Percentiles rank a stretch among this genome's conserved stretches.
Evolutionary conservation across 1,284 basidiomycete genomes (phyloP).

Genomic region (Peniophora sp.): DNA sequence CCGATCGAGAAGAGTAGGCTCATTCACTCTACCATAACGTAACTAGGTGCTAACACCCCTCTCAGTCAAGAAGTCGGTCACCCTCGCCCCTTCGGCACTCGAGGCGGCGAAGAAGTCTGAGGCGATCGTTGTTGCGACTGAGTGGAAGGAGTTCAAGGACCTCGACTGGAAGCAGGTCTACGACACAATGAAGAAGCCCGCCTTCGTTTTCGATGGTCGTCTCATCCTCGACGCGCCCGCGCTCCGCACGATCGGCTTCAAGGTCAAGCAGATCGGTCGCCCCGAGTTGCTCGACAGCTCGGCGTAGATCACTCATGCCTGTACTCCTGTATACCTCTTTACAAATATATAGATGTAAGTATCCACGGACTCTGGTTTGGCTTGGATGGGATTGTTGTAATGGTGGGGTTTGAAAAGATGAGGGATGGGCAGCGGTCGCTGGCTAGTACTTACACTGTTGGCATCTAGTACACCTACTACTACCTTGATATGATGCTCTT

Average conservation of each 20-base stretch:
- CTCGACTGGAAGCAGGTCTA: slow-evolving; percentile 91
- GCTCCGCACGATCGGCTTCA: slow-evolving; percentile 88
- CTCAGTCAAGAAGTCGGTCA: slow-evolving; percentile 83
- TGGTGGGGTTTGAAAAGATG: too few relatives aligned
- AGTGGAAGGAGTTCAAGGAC: slow-evolving; percentile 93
- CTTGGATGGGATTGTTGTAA: too few relatives aligned
- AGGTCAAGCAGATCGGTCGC: slow-evolving; percentile 29
- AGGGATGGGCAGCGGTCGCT: too few relatives aligned
- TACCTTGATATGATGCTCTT: too few relatives aligned
- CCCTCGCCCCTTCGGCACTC: slow-evolving; percentile 66
- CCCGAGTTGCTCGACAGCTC: background rate
- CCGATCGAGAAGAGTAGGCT: slow-evolving; percentile 54
- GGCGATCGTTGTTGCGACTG: slow-evolving; percentile 89
- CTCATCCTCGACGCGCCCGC: slow-evolving; percentile 76
- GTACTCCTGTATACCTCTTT: too few relatives aligned
- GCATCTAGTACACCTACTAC: too few relatives aligned
- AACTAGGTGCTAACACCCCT: background rate
- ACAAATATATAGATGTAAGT: too few relatives aligned
- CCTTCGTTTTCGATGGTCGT: slow-evolving; percentile 92
- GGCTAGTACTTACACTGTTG: too few relatives aligned
- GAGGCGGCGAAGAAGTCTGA: slow-evolving; percentile 89
- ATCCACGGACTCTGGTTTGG: too few relatives aligned
- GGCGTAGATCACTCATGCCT: too few relatives aligned
- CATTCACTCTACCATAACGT: slow-evolving; percentile 2
- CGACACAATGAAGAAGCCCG: slow-evolving; percentile 89